Conservation (phyloP, 805 yeast species). For the Yarrowia keelungensis region DNA sequence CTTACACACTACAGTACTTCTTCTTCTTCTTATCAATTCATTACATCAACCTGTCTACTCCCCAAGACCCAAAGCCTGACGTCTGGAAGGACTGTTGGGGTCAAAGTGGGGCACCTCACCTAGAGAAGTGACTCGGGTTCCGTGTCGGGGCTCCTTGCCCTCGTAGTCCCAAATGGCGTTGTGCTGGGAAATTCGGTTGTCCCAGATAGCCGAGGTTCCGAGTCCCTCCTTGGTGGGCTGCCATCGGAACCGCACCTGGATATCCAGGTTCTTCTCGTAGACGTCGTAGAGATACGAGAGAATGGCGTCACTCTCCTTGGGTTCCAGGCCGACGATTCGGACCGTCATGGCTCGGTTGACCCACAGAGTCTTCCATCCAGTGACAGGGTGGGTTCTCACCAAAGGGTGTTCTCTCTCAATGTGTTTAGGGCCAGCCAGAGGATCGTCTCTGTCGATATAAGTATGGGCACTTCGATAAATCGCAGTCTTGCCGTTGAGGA, state of each 20-base stretch:
- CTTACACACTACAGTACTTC: no score
- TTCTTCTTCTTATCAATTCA: no score
- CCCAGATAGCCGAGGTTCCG: constrained; percentile 66
- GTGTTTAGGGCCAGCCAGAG: constrained; percentile 55
- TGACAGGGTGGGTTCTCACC: constrained; percentile 69
- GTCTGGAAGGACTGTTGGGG: constrained; percentile 47
- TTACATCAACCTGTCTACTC: neutral
- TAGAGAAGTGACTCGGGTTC: constrained; percentile 60
- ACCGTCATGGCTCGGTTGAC: constrained; percentile 61
- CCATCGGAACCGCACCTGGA: constrained; percentile 63
- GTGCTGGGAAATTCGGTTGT: constrained; percentile 63
- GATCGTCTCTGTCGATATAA: constrained; percentile 55
- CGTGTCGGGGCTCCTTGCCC: constrained; percentile 49
- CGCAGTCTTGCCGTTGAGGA: constrained; percentile 56
- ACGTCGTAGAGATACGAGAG: constrained; percentile 57
- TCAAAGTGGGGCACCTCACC: constrained; percentile 63
- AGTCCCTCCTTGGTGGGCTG: constrained; percentile 53
- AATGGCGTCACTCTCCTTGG: constrained; percentile 59
- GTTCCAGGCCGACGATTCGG: constrained; percentile 60
- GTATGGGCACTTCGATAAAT: constrained; percentile 55
- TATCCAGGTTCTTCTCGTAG: constrained; percentile 60
- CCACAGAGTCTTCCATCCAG: constrained; percentile 66
- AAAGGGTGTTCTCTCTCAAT: constrained; percentile 58
- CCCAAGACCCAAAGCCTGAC: constrained; percentile 11
- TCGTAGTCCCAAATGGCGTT: constrained; percentile 62